Evolutionary conservation across 1,284 basidiomycete genomes (phyloP).

Genomic region (Melampsora occidentalis): DNA sequence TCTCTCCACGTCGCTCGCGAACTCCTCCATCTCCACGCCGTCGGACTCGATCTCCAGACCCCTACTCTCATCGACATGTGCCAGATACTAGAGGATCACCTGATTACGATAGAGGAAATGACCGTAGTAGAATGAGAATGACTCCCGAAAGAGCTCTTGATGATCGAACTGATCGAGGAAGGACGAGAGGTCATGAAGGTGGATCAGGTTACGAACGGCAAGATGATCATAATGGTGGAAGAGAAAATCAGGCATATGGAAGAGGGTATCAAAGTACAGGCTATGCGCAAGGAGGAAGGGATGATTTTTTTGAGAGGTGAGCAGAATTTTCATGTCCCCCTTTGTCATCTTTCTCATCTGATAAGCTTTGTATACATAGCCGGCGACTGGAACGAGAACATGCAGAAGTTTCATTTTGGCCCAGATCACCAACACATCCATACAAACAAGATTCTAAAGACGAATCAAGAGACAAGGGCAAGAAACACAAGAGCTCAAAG

Average conservation of each 20-base stretch:
- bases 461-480: neutral
- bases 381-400: slow-evolving; percentile 32
- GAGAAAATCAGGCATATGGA: neutral
- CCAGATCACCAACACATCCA: slow-evolving; percentile 13
- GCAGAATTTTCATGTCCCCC: neutral
- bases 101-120: slow-evolving; percentile 20
- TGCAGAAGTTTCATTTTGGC: slow-evolving; percentile 21
- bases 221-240: neutral
- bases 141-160: slow-evolving; percentile 31
- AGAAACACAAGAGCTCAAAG: slow-evolving; percentile 3
- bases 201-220: neutral
- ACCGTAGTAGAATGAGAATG: slow-evolving; percentile 1
- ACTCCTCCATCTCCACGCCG: slow-evolving; percentile 6
- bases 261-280: slow-evolving; percentile 1
- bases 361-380: neutral
- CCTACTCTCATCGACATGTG: neutral
- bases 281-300: slow-evolving; percentile 27
- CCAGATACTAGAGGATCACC: slow-evolving; percentile 18
- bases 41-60: neutral
- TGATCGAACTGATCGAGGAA: neutral
- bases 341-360: neutral
- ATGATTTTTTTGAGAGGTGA: slow-evolving; percentile 40
- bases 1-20: neutral
- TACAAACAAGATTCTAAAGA: slow-evolving; percentile 23
- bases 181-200: neutral